Conservation (phyloP, 176 grass and related monocot species). For the Bonia amplexicaulis region DNA sequence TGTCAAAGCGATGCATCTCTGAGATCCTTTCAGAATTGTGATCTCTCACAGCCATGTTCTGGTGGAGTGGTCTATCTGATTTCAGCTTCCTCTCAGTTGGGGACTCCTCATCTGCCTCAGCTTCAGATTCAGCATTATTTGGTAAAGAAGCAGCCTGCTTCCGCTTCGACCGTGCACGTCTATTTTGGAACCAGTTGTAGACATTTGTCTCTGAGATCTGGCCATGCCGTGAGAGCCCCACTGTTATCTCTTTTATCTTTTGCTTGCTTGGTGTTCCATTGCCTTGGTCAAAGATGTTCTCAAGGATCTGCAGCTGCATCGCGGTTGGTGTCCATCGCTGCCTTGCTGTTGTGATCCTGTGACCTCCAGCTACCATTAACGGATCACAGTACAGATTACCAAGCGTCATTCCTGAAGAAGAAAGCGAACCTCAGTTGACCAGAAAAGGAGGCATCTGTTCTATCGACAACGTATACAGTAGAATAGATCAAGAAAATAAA, state of each 20-base stretch:
- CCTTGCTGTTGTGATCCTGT: slow-evolving; percentile 83
- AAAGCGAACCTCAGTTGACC: slow-evolving; percentile 12
- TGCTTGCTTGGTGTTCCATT: slow-evolving; percentile 95
- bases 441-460: background rate
- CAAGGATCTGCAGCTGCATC: slow-evolving; percentile 93
- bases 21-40: slow-evolving; percentile 36
- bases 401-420: slow-evolving; percentile 72
- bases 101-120: slow-evolving; percentile 69
- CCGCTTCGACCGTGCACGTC: slow-evolving; percentile 82
- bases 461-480: background rate
- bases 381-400: slow-evolving; percentile 76
- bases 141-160: slow-evolving; percentile 69
- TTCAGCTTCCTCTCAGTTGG: slow-evolving; percentile 72
- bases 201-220: slow-evolving; percentile 98
- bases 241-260: slow-evolving; percentile 89
- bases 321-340: slow-evolving; percentile 93
- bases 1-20: slow-evolving; percentile 39
- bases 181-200: slow-evolving; percentile 99
- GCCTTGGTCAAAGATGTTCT: slow-evolving; percentile 93
- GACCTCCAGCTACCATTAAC: slow-evolving; percentile 61
- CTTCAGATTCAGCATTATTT: slow-evolving; percentile 79
- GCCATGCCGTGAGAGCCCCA: slow-evolving; percentile 79
- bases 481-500: background rate
- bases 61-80: slow-evolving; percentile 41
- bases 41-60: slow-evolving; percentile 16